Evolutionary conservation across 768 basidiomycete species (phyloP).

Genomic region (Amanita exitialis): DNA sequence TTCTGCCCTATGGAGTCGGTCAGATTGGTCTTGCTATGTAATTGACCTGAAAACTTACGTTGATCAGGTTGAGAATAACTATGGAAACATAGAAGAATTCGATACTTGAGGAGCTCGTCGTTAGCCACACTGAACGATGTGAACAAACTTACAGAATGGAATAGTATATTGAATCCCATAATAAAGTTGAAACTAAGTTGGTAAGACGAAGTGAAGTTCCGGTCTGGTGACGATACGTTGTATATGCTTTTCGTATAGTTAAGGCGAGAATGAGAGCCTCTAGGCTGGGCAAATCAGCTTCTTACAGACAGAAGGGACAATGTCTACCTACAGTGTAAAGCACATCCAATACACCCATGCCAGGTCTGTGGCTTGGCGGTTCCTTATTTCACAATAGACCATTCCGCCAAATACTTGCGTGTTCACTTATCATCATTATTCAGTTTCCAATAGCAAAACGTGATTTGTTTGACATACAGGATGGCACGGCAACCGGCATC

Average conservation of each 20-base stretch:
- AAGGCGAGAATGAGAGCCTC: not conserved
- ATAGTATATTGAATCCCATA: not conserved
- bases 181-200: not conserved
- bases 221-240: not conserved
- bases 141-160: not conserved
- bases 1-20: not conserved
- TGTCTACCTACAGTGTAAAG: not conserved
- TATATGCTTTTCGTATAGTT: not conserved
- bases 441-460: not conserved
- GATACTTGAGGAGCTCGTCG: not conserved
- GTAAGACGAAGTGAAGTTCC: not conserved
- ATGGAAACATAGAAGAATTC: not conserved
- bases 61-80: not conserved
- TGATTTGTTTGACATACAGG: not conserved
- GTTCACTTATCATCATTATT: not conserved
- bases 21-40: not conserved
- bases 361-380: not conserved
- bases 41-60: not conserved
- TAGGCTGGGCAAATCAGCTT: not conserved
- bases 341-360: not conserved
- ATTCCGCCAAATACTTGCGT: not conserved
- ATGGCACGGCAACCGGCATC: not conserved
- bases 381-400: not conserved
- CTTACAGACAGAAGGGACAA: not conserved
- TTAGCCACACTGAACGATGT: not conserved